Base-by-base conservation (phyloP, 2,329 filamentous ascomycete genomes). In the Penicillium expansum region DNA sequence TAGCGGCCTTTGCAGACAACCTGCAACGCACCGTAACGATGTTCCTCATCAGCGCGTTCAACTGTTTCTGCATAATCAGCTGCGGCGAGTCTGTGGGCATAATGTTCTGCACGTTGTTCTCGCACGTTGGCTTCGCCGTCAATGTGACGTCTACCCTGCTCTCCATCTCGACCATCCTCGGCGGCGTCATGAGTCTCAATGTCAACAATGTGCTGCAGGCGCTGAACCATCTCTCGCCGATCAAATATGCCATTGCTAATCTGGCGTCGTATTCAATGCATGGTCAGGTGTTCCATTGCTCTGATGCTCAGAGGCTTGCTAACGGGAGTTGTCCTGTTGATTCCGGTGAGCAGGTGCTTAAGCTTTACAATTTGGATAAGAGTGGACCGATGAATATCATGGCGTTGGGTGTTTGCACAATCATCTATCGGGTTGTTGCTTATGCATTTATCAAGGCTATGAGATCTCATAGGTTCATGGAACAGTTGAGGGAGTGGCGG, bases 51-150 rank as follows among this genome's bases (percentile, higher is more conserved):
- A 79, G 82, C 50, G 80, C 84, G 2, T 90, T 88, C 72, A 84
- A 87, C 62, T 86, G 85, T 61, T 91, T 92, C 67, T 88, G 85
- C 62, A 83, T 92, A 53, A 86, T 90, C 16, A 87, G 79, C 52
- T 91, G 87, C 66, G 89, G 89, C 27, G 89, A 92, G 76, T 88
- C 85, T 52, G 68, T 92, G 1, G 89, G 89, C 0, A 91, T 92
- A 67, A 85, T 91, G 76, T 92, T 92, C 78, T 91, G 91, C 74
- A 91, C 88, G 0, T 75, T 92, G 9, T 89, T 91, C 69, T 76
- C 77, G 33, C 88, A 92, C 67, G 89, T 87, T 0, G 89, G 89
- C 2, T 92, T 92, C 69, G 87, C 88, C 0, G 84, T 92, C 57
- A 91, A 90, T 63, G 74, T 90, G 55, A 90, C 87, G 61, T 86